A percentile compares a stretch with the other conserved stretches of the same genome.
Evolutionary conservation across 1,139 yeast genomes (phyloP).

Genomic region (Geotrichum klebahnii): DNA sequence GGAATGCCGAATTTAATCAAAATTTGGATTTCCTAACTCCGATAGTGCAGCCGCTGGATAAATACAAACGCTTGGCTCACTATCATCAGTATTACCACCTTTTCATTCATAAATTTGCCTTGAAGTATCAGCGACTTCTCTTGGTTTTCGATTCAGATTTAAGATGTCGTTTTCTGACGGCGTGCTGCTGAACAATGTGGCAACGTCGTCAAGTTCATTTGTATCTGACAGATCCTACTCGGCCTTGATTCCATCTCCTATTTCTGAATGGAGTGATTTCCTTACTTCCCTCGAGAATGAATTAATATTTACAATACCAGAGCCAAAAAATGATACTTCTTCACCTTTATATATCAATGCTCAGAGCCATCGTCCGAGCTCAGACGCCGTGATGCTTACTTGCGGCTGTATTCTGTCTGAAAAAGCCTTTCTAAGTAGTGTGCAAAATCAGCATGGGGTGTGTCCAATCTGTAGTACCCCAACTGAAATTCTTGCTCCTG

Average conservation of each 20-base stretch:
- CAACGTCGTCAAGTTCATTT: slow-evolving; percentile 5
- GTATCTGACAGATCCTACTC: slow-evolving; percentile 3
- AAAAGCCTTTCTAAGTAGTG: slow-evolving; percentile 20
- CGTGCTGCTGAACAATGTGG: background rate
- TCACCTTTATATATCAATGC: background rate
- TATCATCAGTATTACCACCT: background rate
- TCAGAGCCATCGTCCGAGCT: slow-evolving; percentile 1
- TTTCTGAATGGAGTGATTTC: slow-evolving; percentile 33
- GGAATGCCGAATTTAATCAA: no score
- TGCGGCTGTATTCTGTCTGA: slow-evolving; percentile 76
- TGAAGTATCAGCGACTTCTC: no score
- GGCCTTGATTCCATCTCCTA: slow-evolving; percentile 16
- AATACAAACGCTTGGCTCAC: no score
- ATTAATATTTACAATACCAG: slow-evolving; percentile 44
- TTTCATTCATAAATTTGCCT: no score
- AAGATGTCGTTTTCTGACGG: background rate
- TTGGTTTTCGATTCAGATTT: background rate
- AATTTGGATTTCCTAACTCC: no score
- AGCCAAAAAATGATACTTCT: slow-evolving; percentile 35
- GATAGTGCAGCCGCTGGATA: no score
- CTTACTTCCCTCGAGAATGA: slow-evolving; percentile 31
- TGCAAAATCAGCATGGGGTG: background rate
- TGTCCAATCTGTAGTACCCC: slow-evolving; percentile 17
- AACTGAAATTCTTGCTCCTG: slow-evolving; percentile 19
- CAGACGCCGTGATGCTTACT: slow-evolving; percentile 37